phyloP scores from a whole-genome alignment of 768 basidiomycete species.

The Boletus insuetus region DNA sequence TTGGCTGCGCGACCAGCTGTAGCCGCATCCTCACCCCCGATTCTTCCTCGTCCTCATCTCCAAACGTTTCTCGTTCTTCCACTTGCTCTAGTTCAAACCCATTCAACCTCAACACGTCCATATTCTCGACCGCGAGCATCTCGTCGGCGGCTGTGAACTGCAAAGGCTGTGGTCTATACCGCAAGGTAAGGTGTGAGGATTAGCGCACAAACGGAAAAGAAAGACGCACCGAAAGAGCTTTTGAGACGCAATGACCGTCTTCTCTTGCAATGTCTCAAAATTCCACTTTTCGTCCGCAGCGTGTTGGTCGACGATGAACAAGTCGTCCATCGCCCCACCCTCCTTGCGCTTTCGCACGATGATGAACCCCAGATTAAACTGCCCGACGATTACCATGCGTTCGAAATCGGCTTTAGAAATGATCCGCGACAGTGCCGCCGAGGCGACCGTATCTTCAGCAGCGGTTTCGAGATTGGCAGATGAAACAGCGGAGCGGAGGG shows the following conservation, averaged over 20 bases:
- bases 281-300: constrained; percentile 99
- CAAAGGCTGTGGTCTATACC: constrained; percentile 65
- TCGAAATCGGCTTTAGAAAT: constrained; percentile 87
- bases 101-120: constrained; percentile 78
- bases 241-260: constrained; percentile 88
- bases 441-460: constrained; percentile 53
- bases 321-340: constrained; percentile 59
- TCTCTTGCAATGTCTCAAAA: constrained; percentile 89
- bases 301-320: constrained; percentile 97
- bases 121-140: constrained; percentile 80
- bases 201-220: constrained; percentile 2
- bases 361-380: constrained; percentile 97
- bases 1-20: constrained; percentile 75
- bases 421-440: constrained; percentile 72
- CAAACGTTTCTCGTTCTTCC: constrained; percentile 31
- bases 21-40: constrained; percentile 37
- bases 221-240: constrained; percentile 67
- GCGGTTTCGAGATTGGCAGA: constrained; percentile 34
- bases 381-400: constrained; percentile 82
- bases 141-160: constrained; percentile 91
- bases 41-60: neutral
- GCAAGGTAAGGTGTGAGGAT: neutral
- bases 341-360: constrained; percentile 61
- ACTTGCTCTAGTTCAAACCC: constrained; percentile 81
- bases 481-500: constrained; percentile 24